Evolutionary conservation across 257 asterid genomes (phyloP).

Genomic region (Penstemon davidsonii): DNA sequence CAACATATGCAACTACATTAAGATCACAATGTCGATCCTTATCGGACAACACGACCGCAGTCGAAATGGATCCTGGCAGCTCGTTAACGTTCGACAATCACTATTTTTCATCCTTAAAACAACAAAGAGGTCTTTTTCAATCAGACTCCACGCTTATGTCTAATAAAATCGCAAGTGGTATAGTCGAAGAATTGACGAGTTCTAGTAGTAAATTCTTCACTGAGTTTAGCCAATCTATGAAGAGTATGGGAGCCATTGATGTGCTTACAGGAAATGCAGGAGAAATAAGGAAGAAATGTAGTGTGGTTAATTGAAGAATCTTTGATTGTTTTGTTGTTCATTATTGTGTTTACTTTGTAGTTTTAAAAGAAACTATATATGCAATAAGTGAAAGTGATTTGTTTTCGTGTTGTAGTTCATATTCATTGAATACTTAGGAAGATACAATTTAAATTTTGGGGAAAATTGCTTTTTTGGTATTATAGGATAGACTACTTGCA

Average conservation of each 20-base stretch:
- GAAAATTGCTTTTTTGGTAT: too few relatives aligned
- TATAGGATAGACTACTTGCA: too few relatives aligned
- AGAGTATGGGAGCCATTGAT: conserved; percentile 35
- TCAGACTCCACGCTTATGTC: conserved; percentile 58
- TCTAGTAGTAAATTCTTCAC: conserved; percentile 28
- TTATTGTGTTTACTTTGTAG: too few relatives aligned
- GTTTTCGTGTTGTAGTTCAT: too few relatives aligned
- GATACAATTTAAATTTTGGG: too few relatives aligned
- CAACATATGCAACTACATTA: conserved; percentile 29
- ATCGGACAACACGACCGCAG: conserved; percentile 31
- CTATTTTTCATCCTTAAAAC: conserved; percentile 34
- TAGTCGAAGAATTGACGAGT: conserved; percentile 30
- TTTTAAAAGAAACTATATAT: too few relatives aligned
- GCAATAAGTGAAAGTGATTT: too few relatives aligned
- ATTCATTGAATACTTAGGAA: too few relatives aligned
- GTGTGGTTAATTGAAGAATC: too few relatives aligned
- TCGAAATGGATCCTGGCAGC: conserved; percentile 40
- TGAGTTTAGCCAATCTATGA: conserved; percentile 33
- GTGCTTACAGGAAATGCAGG: too few relatives aligned
- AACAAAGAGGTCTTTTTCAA: conserved; percentile 42
- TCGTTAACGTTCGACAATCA: conserved; percentile 29
- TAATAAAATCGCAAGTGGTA: conserved; percentile 21
- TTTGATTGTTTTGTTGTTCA: too few relatives aligned
- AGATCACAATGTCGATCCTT: conserved; percentile 29
- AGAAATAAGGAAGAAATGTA: too few relatives aligned